Evolutionary conservation across 164 flowering plant species (phyloP).

Genomic region (Pachysandra terminalis): DNA sequence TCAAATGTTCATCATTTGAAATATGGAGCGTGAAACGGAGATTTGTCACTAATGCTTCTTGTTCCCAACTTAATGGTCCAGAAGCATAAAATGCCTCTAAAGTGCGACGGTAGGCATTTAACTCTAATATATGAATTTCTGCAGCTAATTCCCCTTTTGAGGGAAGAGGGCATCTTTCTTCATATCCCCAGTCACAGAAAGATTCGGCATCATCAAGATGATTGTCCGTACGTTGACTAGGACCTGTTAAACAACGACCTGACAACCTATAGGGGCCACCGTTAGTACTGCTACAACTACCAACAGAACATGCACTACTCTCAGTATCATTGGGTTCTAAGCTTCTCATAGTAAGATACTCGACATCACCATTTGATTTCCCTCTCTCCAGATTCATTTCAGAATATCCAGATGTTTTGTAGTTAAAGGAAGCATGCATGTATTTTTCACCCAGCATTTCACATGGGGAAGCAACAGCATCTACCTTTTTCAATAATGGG

Average conservation of each 20-base stretch:
- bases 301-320: constrained; percentile 63
- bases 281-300: constrained; percentile 67
- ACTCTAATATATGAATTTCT: constrained; percentile 73
- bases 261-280: constrained; percentile 22
- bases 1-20: constrained; percentile 92
- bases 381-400: constrained; percentile 37
- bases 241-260: constrained; percentile 21
- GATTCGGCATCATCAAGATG: constrained; percentile 69
- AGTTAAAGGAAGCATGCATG: constrained; percentile 45
- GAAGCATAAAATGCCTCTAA: constrained; percentile 81
- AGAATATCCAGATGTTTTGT: constrained; percentile 32
- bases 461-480: constrained; percentile 51
- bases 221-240: constrained; percentile 35
- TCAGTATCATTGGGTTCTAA: constrained; percentile 44
- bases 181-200: constrained; percentile 30
- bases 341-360: constrained; percentile 28
- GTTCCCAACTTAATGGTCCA: constrained; percentile 96
- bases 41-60: constrained; percentile 74
- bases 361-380: constrained; percentile 31
- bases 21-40: constrained; percentile 80
- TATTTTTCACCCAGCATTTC: constrained; percentile 43
- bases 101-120: constrained; percentile 83
- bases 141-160: constrained; percentile 42
- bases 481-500: constrained; percentile 41
- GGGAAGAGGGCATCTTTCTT: constrained; percentile 33